Percentiles rank a stretch among this genome's conserved stretches.
Conservation (phyloP, 805 yeast species). For the Lipomyces sp. region DNA sequence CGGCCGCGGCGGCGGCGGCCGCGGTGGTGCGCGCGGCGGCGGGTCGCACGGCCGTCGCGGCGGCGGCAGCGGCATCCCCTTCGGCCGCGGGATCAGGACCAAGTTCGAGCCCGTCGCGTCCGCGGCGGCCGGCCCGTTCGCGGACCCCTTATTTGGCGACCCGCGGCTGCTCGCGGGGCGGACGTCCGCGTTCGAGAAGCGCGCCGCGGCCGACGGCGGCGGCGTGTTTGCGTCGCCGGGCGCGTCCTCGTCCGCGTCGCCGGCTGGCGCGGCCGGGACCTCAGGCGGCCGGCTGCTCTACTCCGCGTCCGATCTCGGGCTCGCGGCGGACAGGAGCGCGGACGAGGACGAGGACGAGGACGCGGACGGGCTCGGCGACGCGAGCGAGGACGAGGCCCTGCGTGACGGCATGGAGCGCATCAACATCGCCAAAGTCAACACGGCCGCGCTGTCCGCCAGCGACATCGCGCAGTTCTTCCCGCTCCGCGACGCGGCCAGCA, state of each 20-base stretch:
- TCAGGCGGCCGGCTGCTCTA: too few species aligned
- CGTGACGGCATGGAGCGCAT: conserved; percentile 26
- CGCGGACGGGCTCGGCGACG: conserved; percentile 1
- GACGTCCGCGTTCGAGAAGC: conserved; percentile 7
- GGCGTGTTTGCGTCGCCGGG: background rate
- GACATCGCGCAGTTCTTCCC: conserved; percentile 23
- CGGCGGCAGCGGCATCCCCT: too few species aligned
- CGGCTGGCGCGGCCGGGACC: too few species aligned
- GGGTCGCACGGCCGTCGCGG: too few species aligned
- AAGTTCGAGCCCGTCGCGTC: conserved; percentile 15
- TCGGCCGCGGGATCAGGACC: conserved; percentile 8
- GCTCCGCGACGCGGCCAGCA: conserved; percentile 12
- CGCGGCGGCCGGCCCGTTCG: conserved; percentile 25
- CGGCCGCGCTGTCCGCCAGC: conserved; percentile 1
- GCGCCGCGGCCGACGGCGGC: conserved; percentile 3
- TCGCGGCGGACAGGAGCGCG: background rate
- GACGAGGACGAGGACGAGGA: background rate
- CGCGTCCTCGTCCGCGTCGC: too few species aligned
- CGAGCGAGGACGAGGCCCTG: conserved; percentile 18
- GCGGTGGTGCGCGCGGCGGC: too few species aligned
- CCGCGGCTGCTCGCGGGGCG: conserved; percentile 2
- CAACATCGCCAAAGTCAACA: conserved; percentile 14
- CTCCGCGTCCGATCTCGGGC: conserved; percentile 1
- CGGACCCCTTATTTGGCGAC: conserved; percentile 26
- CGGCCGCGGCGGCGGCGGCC: conserved; percentile 11